phyloP scores from a whole-genome alignment of 306 rosid genomes.

The Dalbergia oliveri region DNA sequence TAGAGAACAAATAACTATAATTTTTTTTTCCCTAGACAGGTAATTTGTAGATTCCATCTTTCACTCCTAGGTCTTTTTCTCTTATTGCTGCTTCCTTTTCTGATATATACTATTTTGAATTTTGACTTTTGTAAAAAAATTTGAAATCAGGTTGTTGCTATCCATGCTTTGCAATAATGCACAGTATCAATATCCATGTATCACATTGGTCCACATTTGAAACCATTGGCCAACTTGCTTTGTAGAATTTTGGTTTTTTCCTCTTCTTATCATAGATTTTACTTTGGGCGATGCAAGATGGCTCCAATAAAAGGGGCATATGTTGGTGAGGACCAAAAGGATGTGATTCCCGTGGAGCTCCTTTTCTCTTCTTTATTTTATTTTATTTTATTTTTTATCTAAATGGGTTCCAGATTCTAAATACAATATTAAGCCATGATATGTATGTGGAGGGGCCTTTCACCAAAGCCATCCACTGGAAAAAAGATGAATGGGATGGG shows the following conservation, averaged over 20 bases:
- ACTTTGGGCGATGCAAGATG: conserved; percentile 50
- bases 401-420: conserved; percentile 75
- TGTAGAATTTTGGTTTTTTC: conserved; percentile 47
- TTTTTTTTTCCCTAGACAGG: conserved; percentile 49
- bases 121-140: conserved; percentile 53
- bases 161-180: conserved; percentile 48
- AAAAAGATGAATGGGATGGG: conserved; percentile 44
- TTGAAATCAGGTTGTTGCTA: conserved; percentile 40
- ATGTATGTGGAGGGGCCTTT: conserved; percentile 59
- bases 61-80: conserved; percentile 34
- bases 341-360: conserved; percentile 51
- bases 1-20: conserved; percentile 42
- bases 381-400: conserved; percentile 1
- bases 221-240: conserved; percentile 60
- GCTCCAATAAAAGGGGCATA: conserved; percentile 51
- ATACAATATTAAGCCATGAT: conserved; percentile 59
- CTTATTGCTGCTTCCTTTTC: conserved; percentile 27
- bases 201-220: conserved; percentile 45
- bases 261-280: conserved; percentile 34
- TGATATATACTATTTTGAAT: conserved; percentile 36
- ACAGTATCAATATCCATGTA: conserved; percentile 29
- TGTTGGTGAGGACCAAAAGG: conserved; percentile 55
- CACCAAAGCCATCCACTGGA: conserved; percentile 54
- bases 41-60: conserved; percentile 61
- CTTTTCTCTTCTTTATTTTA: conserved; percentile 12